Percentiles rank a stretch among this genome's conserved stretches.
Evolutionary conservation across 257 asterid genomes (phyloP).

Genomic region (Solanum clarkiae): DNA sequence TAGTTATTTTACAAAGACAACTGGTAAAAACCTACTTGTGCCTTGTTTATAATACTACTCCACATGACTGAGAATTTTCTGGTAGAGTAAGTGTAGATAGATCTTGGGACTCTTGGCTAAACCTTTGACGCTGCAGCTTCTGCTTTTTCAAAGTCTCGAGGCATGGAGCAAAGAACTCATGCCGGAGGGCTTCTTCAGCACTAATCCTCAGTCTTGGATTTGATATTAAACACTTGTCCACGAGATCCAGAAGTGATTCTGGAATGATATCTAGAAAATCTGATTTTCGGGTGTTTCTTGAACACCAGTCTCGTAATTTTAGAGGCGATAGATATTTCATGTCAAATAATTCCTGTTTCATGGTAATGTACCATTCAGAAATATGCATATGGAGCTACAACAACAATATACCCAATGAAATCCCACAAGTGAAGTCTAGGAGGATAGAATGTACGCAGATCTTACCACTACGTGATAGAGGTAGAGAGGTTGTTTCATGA

Average conservation of each 20-base stretch:
- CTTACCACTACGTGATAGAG: too few relatives aligned
- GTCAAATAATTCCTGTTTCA: slow-evolving; percentile 64
- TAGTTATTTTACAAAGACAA: background rate
- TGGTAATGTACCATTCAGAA: background rate
- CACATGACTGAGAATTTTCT: slow-evolving; percentile 13
- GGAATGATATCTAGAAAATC: slow-evolving; percentile 48
- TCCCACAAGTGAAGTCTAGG: too few relatives aligned
- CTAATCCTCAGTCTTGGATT: slow-evolving; percentile 77
- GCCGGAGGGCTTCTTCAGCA: slow-evolving; percentile 82
- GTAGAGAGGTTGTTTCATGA: too few relatives aligned
- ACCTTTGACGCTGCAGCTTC: slow-evolving; percentile 33
- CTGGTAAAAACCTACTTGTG: background rate
- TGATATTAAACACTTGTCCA: slow-evolving; percentile 69
- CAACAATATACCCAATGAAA: too few relatives aligned
- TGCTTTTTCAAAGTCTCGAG: slow-evolving; percentile 38
- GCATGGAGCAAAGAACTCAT: slow-evolving; percentile 52
- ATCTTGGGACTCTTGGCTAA: slow-evolving; percentile 9
- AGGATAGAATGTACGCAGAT: too few relatives aligned
- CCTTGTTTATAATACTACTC: slow-evolving; percentile 3
- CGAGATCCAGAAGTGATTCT: slow-evolving; percentile 55
- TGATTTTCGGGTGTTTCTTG: slow-evolving; percentile 41
- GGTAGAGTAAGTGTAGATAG: background rate
- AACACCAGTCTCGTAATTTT: slow-evolving; percentile 71
- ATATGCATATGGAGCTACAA: background rate
- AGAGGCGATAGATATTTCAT: slow-evolving; percentile 34